phyloP scores from a whole-genome alignment of 2,329 filamentous ascomycete species.

The Aspergillus caelatus region DNA sequence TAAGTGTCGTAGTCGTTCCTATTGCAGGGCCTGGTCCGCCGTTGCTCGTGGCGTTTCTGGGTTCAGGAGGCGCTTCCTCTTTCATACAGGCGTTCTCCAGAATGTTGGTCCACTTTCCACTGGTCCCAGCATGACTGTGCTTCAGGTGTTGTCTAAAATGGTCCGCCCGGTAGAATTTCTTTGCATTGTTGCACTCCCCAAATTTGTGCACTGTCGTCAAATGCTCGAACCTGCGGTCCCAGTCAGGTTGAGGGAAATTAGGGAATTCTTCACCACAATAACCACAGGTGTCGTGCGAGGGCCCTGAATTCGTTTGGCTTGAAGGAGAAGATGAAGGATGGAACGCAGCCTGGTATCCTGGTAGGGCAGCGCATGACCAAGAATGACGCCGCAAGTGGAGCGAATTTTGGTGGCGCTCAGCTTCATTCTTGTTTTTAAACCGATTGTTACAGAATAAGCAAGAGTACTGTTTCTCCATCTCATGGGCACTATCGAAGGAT shows the following conservation, averaged over 20 bases:
- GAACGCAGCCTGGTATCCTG: conserved; percentile 77
- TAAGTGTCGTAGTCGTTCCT: conserved; percentile 21
- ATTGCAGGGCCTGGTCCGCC: conserved; percentile 11
- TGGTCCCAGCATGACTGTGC: conserved; percentile 93
- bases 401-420: conserved; percentile 93
- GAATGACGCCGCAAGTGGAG: conserved; percentile 89
- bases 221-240: conserved; percentile 84
- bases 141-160: conserved; percentile 98
- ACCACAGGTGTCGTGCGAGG: conserved; percentile 74
- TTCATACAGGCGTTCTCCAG: conserved; percentile 96
- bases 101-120: conserved; percentile 99
- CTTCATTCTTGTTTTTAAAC: conserved; percentile 99
- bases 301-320: conserved; percentile 36
- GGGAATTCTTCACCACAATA: conserved; percentile 94
- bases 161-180: conserved; percentile 97
- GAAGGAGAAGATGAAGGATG: conserved; percentile 68
- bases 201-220: conserved; percentile 93
- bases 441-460: conserved; percentile 91
- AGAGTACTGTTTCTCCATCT: conserved; percentile 94
- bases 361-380: conserved; percentile 91
- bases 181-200: conserved; percentile 94
- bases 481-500: conserved; percentile 66
- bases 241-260: conserved; percentile 74
- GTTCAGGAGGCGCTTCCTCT: conserved; percentile 62
- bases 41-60: conserved; percentile 14